Conservation (phyloP, 495 filamentous ascomycete genomes). For the Penicillium cosmopolitanum region DNA sequence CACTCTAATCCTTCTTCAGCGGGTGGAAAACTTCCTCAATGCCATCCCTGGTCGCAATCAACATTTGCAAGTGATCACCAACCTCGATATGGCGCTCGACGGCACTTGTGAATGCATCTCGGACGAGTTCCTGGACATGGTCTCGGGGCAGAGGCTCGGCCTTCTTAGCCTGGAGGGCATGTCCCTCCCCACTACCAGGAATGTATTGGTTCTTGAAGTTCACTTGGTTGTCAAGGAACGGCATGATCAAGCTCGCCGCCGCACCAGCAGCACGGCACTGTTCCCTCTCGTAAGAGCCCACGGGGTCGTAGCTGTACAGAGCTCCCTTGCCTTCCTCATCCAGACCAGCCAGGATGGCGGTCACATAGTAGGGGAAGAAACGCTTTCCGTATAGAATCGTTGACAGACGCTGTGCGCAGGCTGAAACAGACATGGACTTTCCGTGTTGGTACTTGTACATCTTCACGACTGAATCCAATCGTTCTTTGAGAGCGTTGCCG, state of each 20-base stretch:
- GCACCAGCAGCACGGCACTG: slow-evolving; percentile 93
- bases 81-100: slow-evolving; percentile 99
- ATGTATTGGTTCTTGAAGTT: slow-evolving; percentile 99
- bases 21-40: slow-evolving; percentile 83
- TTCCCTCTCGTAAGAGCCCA: slow-evolving; percentile 95
- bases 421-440: slow-evolving; percentile 88
- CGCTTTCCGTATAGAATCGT: slow-evolving; percentile 96
- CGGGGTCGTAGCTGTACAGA: slow-evolving; percentile 95
- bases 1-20: slow-evolving; percentile 86
- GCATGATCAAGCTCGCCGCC: slow-evolving; percentile 97
- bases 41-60: slow-evolving; percentile 84
- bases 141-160: slow-evolving; percentile 67
- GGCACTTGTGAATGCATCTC: slow-evolving; percentile 96
- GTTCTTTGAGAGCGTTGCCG: slow-evolving; percentile 85
- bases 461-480: slow-evolving; percentile 87
- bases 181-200: slow-evolving; percentile 83
- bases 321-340: slow-evolving; percentile 95
- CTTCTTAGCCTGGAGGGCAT: slow-evolving; percentile 68
- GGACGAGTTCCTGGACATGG: slow-evolving; percentile 83
- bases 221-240: slow-evolving; percentile 98
- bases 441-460: slow-evolving; percentile 97
- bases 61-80: slow-evolving; percentile 93
- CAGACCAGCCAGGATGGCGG: slow-evolving; percentile 88
- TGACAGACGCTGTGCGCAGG: slow-evolving; percentile 88
- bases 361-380: slow-evolving; percentile 97